Percentiles rank a stretch among this genome's conserved stretches.
These are phyloP conservation scores for Verticillium zaregamsianum DNA, from an alignment of 2,329 filamentous ascomycete species.

Conservation along the genomic window DNA sequence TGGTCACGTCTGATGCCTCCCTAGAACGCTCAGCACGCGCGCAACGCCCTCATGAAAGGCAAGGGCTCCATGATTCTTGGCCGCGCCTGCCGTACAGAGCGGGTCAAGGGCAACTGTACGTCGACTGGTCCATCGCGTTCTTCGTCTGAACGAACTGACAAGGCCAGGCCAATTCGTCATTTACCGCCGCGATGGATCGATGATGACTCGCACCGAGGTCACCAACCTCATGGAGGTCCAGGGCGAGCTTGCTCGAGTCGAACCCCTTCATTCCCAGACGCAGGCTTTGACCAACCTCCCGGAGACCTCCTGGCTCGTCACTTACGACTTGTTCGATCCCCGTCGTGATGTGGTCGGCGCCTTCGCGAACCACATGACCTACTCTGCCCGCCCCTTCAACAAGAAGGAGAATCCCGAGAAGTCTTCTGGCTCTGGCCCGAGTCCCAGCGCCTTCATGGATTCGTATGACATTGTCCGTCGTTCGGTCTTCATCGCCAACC, in stretches of 20 bases:
- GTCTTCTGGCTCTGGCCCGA: constrained; percentile 9
- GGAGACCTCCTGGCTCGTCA: constrained; percentile 36
- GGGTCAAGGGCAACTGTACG: constrained; percentile 39
- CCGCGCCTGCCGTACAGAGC: constrained; percentile 56
- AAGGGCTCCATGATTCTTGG: constrained; percentile 47
- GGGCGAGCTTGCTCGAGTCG: constrained; percentile 38
- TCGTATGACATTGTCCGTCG: constrained; percentile 39
- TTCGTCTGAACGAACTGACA: background rate
- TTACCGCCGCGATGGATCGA: constrained; percentile 30
- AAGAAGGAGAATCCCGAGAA: constrained; percentile 22
- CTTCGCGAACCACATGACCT: constrained; percentile 26
- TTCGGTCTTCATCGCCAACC: constrained; percentile 43
- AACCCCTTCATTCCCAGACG: constrained; percentile 27
- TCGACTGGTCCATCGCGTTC: background rate
- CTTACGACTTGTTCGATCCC: constrained; percentile 47
- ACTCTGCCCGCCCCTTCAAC: constrained; percentile 25
- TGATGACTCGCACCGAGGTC: constrained; percentile 39
- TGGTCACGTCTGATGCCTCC: constrained; percentile 16
- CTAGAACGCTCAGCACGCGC: constrained; percentile 46
- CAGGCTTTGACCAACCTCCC: constrained; percentile 29
- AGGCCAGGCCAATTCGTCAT: constrained; percentile 44
- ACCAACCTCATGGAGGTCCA: constrained; percentile 34
- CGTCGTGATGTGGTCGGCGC: constrained; percentile 43
- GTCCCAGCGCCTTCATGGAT: constrained; percentile 20
- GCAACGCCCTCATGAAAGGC: constrained; percentile 41